A percentile compares a stretch with the other conserved stretches of the same genome.
phyloP scores from a whole-genome alignment of 163 green algal genomes.

The Chlamydomonas reinhardtii region DNA sequence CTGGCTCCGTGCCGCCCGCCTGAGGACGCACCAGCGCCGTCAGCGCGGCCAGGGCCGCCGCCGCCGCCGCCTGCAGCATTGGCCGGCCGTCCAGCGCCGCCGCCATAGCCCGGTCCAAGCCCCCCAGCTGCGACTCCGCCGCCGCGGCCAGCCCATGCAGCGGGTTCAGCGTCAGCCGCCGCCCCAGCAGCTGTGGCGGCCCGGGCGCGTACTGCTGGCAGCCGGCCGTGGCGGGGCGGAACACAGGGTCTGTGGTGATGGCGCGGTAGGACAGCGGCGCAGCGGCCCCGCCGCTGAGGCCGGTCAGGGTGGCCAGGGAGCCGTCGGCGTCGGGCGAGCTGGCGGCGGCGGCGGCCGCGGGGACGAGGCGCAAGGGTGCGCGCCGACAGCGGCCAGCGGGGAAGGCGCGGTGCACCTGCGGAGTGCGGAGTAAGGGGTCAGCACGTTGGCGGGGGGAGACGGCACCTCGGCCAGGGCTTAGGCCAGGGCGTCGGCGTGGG shows the following conservation, averaged over 20 bases:
- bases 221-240: neutral
- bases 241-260: constrained; percentile 17
- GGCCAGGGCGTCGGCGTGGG: no score
- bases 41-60: constrained; percentile 7
- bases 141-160: constrained; percentile 1
- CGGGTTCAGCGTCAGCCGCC: constrained; percentile 23
- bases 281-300: neutral
- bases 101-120: constrained; percentile 3
- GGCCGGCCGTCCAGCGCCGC: constrained; percentile 14
- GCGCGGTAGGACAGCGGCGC: constrained; percentile 10
- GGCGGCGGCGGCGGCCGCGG: no score
- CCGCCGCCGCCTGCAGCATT: neutral
- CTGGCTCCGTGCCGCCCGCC: neutral
- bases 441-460: no score
- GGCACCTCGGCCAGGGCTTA: no score
- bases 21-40: constrained; percentile 6
- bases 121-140: neutral
- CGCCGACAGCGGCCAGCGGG: no score
- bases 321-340: no score
- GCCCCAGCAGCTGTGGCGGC: constrained; percentile 15
- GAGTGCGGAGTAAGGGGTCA: no score
- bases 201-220: constrained; percentile 30
- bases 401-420: no score
- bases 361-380: no score
- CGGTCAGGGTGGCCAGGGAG: no score